Conservation (phyloP, 495 filamentous ascomycete species). For the Tuber magnatum region DNA sequence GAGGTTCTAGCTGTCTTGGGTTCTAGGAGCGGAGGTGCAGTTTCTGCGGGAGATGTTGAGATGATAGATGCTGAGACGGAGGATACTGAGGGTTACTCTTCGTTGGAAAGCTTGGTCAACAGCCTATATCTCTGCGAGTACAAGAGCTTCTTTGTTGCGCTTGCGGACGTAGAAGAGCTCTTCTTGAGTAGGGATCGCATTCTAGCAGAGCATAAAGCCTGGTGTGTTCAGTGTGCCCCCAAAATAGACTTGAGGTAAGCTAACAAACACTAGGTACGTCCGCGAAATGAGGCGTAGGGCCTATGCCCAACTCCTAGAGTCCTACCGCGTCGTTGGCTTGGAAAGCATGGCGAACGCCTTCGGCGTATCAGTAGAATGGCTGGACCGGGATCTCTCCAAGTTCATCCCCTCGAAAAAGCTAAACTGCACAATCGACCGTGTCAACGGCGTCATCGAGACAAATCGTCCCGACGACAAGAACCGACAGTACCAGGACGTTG, state of each 20-base stretch:
- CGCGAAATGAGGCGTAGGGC: slow-evolving; percentile 94
- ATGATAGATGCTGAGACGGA: slow-evolving; percentile 69
- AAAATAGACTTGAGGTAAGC: background rate
- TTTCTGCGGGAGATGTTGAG: slow-evolving; percentile 59
- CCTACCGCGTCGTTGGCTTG: slow-evolving; percentile 91
- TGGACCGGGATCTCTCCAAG: slow-evolving; percentile 90
- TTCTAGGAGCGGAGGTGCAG: slow-evolving; percentile 70
- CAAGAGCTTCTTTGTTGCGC: slow-evolving; percentile 80
- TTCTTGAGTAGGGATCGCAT: slow-evolving; percentile 93
- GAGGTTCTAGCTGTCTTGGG: slow-evolving; percentile 96
- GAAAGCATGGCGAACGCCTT: slow-evolving; percentile 94
- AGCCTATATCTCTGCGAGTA: slow-evolving; percentile 90
- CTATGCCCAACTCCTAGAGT: slow-evolving; percentile 95
- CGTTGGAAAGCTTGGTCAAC: slow-evolving; percentile 79
- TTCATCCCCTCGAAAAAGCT: slow-evolving; percentile 94
- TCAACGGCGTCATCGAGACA: slow-evolving; percentile 95
- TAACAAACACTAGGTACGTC: slow-evolving; percentile 50
- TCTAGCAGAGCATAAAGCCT: slow-evolving; percentile 82
- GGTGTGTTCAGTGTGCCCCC: slow-evolving; percentile 48
- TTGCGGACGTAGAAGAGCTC: slow-evolving; percentile 85
- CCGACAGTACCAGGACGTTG: slow-evolving; percentile 95
- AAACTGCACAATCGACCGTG: slow-evolving; percentile 92
- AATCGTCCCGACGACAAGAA: slow-evolving; percentile 97
- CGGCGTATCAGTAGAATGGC: slow-evolving; percentile 88
- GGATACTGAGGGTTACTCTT: slow-evolving; percentile 53